Percentiles rank a stretch among this genome's conserved stretches.
These are phyloP conservation scores for Helichrysum umbraculigerum DNA, from an alignment of 129 eudicot genomes.

Conservation along the genomic window DNA sequence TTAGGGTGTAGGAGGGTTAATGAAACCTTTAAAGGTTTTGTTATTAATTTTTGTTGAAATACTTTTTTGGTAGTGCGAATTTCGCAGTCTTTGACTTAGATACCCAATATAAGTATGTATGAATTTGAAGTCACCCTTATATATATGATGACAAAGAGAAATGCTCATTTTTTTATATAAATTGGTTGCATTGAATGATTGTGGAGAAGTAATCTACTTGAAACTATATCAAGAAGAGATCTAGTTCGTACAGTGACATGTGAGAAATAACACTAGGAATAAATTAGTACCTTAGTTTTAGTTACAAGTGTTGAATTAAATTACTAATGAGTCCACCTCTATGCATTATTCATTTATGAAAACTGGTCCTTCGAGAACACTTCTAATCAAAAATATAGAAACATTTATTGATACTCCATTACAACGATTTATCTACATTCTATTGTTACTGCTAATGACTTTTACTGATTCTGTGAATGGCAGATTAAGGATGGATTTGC, in stretches of 20 bases:
- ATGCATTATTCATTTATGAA: background rate
- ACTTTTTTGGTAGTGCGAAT: too few relatives aligned
- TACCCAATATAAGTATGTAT: too few relatives aligned
- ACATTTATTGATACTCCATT: background rate
- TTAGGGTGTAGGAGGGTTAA: too few relatives aligned
- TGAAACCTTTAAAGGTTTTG: too few relatives aligned
- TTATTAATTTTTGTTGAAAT: too few relatives aligned
- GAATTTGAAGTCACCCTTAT: background rate
- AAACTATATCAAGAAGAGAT: background rate
- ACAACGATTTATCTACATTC: background rate
- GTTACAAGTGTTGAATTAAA: too few relatives aligned
- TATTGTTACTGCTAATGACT: background rate
- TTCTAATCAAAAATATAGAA: background rate
- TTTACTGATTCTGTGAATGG: background rate
- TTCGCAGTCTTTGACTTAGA: too few relatives aligned
- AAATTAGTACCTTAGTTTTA: too few relatives aligned
- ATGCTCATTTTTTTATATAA: too few relatives aligned
- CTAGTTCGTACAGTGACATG: background rate
- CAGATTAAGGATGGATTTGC: conserved; percentile 21
- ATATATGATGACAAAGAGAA: too few relatives aligned
- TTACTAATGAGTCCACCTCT: too few relatives aligned
- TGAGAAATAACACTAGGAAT: background rate
- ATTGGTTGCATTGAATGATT: background rate
- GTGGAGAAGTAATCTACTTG: background rate
- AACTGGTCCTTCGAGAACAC: background rate